Evolutionary conservation across 192 early-diverging fungal species (phyloP).

Genomic region (Fimicolochytrium jonesii): DNA sequence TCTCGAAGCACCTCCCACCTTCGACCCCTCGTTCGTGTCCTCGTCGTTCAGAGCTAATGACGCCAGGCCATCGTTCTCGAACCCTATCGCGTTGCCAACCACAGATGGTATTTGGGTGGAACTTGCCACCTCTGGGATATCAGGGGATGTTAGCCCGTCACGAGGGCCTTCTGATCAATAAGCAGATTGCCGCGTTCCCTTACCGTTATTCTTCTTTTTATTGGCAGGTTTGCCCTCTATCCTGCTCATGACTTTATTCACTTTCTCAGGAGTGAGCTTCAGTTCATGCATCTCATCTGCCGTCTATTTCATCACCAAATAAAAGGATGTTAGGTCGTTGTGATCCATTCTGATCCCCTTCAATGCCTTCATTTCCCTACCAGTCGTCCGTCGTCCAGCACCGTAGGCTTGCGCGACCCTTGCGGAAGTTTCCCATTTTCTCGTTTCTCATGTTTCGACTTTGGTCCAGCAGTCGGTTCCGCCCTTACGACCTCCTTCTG

Average conservation of each 20-base stretch:
- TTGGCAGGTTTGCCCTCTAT: conserved; percentile 6
- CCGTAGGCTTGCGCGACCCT: no score
- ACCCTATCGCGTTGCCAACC: conserved; percentile 14
- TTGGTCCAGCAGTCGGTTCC: no score
- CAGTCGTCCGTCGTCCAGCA: background rate
- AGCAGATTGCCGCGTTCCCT: no score
- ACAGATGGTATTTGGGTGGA: conserved; percentile 14
- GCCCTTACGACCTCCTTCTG: no score
- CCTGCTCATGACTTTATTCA: conserved; percentile 21
- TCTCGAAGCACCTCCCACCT: no score
- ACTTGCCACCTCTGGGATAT: background rate
- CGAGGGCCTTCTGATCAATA: no score
- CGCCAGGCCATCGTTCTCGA: conserved; percentile 24
- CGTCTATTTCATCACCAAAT: conserved; percentile 7
- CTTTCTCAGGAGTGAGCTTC: conserved; percentile 26
- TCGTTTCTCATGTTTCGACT: no score
- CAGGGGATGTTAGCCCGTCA: background rate
- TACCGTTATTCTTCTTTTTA: conserved; percentile 7
- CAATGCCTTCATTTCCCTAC: background rate
- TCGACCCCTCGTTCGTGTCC: conserved; percentile 26
- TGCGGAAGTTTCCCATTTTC: no score
- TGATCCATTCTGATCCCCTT: no score
- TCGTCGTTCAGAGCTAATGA: conserved; percentile 28
- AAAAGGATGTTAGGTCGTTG: no score
- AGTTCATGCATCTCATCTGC: conserved; percentile 26